phyloP scores from a whole-genome alignment of 768 basidiomycete species.

The Neoboletus subvelutipes region DNA sequence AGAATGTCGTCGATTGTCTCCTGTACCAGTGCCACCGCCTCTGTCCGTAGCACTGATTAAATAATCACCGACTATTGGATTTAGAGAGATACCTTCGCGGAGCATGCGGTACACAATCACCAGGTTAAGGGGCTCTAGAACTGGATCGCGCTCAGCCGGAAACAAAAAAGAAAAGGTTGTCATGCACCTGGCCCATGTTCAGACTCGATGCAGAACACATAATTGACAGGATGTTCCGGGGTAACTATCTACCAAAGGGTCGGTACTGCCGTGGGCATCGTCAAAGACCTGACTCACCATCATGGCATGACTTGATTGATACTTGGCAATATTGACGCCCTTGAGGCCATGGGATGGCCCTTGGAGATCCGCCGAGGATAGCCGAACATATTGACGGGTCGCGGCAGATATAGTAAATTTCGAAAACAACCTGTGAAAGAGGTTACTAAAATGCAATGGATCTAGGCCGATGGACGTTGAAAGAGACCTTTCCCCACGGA shows the following conservation, averaged over 20 bases:
- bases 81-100: slow-evolving; percentile 62
- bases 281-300: slow-evolving; percentile 40
- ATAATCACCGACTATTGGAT: background rate
- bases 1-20: slow-evolving; percentile 45
- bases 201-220: slow-evolving; percentile 78
- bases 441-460: background rate
- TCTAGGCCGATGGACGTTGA: background rate
- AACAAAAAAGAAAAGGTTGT: slow-evolving; percentile 4
- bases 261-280: background rate
- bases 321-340: slow-evolving; percentile 52
- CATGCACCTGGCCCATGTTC: slow-evolving; percentile 54
- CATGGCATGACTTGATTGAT: slow-evolving; percentile 46
- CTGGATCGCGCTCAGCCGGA: slow-evolving; percentile 37
- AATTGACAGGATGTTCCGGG: slow-evolving; percentile 71
- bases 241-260: slow-evolving; percentile 62
- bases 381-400: slow-evolving; percentile 74
- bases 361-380: slow-evolving; percentile 59
- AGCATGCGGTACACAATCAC: slow-evolving; percentile 76
- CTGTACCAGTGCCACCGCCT: slow-evolving; percentile 65
- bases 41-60: slow-evolving; percentile 36
- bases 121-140: slow-evolving; percentile 60
- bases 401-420: slow-evolving; percentile 88
- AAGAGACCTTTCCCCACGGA: slow-evolving; percentile 74
- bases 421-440: slow-evolving; percentile 68
- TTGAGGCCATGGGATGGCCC: slow-evolving; percentile 43